These are phyloP conservation scores for Neonectria hederae DNA, from an alignment of 2,329 filamentous ascomycete genomes.

Conservation along the genomic window DNA sequence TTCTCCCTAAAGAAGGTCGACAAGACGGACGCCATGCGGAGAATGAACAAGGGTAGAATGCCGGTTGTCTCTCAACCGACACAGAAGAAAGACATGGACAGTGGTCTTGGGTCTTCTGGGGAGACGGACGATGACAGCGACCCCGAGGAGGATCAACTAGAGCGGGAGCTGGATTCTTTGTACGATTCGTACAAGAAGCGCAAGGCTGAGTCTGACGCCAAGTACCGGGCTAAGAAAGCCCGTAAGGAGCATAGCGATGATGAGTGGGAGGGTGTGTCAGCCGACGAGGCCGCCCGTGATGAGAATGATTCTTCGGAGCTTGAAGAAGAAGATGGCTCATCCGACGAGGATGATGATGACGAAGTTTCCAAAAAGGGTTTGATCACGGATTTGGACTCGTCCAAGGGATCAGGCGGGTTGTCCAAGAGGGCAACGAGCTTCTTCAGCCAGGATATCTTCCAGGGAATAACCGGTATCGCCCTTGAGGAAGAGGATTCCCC, in stretches of 20 bases:
- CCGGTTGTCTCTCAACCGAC: conserved; percentile 68
- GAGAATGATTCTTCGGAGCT: conserved; percentile 64
- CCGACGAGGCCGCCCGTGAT: conserved; percentile 63
- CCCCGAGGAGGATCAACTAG: conserved; percentile 82
- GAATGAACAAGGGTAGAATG: conserved; percentile 78
- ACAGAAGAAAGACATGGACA: conserved; percentile 66
- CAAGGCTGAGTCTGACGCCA: conserved; percentile 82
- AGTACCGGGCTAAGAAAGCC: conserved; percentile 89
- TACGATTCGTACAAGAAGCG: conserved; percentile 87
- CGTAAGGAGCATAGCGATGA: conserved; percentile 83
- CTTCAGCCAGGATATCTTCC: conserved; percentile 95
- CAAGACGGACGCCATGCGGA: conserved; percentile 74
- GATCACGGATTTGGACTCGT: conserved; percentile 50
- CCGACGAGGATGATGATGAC: conserved; percentile 49
- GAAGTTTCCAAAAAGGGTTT: conserved; percentile 40
- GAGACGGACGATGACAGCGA: conserved; percentile 73
- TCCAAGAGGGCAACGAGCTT: conserved; percentile 77
- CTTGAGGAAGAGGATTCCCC: conserved; percentile 54
- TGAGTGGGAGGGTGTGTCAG: conserved; percentile 92
- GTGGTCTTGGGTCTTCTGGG: conserved; percentile 62
- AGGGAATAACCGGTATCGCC: conserved; percentile 76
- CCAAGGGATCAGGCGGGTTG: conserved; percentile 31
- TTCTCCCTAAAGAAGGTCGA: conserved; percentile 87
- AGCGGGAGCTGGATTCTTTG: conserved; percentile 85
- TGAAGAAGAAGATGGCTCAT: conserved; percentile 60